Conservation (phyloP, 768 basidiomycete genomes). For the Boletus pseudo-olivaceus region DNA sequence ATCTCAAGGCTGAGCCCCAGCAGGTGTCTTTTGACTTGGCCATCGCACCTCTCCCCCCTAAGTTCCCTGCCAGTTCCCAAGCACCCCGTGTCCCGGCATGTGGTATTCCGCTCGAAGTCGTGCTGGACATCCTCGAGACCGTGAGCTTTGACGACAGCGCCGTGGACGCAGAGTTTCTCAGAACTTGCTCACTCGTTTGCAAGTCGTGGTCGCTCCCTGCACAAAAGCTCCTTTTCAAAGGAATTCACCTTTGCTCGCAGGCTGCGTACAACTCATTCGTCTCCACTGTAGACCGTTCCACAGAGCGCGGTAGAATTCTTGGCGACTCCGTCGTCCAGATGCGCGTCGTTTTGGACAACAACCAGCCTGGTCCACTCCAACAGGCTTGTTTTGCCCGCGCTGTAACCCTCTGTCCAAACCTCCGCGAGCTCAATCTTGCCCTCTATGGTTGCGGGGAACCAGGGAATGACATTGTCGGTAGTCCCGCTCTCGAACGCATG, state of each 20-base stretch:
- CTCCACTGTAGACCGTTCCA: conserved; percentile 45
- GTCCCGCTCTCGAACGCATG: conserved; percentile 44
- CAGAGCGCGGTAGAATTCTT: conserved; percentile 47
- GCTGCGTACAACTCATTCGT: conserved; percentile 53
- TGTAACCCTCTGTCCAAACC: conserved; percentile 55
- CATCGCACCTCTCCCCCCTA: conserved; percentile 24
- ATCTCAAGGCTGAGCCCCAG: conserved; percentile 30
- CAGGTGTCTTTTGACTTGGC: conserved; percentile 40
- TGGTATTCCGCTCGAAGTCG: conserved; percentile 60
- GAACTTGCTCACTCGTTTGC: conserved; percentile 60
- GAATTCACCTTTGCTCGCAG: conserved; percentile 52
- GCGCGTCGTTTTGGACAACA: conserved; percentile 59
- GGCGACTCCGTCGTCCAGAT: conserved; percentile 52
- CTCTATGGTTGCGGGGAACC: conserved; percentile 57
- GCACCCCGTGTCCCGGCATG: conserved; percentile 21
- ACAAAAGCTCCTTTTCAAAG: conserved; percentile 62
- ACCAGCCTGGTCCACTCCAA: conserved; percentile 57
- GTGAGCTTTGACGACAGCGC: conserved; percentile 41
- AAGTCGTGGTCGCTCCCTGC: conserved; percentile 60
- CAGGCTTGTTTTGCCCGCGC: conserved; percentile 57
- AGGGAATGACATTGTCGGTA: conserved; percentile 47
- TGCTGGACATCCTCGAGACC: conserved; percentile 59
- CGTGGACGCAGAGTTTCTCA: conserved; percentile 42
- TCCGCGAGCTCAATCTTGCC: conserved; percentile 52
- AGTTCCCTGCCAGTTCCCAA: conserved; percentile 12